Conservation (phyloP, 495 filamentous ascomycete species). For the Recurvomyces mirabilis region DNA sequence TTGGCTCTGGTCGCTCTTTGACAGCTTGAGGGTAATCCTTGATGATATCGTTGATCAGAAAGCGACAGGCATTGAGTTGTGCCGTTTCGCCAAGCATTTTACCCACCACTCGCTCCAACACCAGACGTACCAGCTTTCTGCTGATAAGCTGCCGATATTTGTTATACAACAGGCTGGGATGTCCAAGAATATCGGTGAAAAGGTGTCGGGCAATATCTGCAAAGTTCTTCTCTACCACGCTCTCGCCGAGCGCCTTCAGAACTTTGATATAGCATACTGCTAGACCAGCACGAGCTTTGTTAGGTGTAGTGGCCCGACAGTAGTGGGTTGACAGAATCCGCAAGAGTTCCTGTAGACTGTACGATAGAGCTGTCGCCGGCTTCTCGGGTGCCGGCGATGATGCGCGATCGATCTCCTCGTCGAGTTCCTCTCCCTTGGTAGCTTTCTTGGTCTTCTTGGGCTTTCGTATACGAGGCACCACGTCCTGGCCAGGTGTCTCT, state of each 20-base stretch:
- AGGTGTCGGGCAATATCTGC: constrained; percentile 69
- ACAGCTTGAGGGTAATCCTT: constrained; percentile 92
- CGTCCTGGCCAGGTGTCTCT: constrained; percentile 42
- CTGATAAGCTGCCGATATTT: constrained; percentile 80
- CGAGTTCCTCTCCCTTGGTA: constrained; percentile 54
- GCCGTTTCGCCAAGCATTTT: constrained; percentile 80
- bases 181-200: constrained; percentile 65
- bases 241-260: constrained; percentile 60
- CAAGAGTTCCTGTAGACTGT: constrained; percentile 70
- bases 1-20: constrained; percentile 82
- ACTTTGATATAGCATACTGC: constrained; percentile 78
- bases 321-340: constrained; percentile 76
- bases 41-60: constrained; percentile 73
- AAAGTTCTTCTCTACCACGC: constrained; percentile 68
- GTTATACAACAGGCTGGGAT: constrained; percentile 65
- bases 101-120: constrained; percentile 77
- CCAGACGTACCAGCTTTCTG: constrained; percentile 69
- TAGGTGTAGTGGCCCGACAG: constrained; percentile 64
- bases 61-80: constrained; percentile 67
- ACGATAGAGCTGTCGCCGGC: constrained; percentile 51
- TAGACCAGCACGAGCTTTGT: constrained; percentile 70
- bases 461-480: constrained; percentile 58
- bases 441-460: constrained; percentile 62
- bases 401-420: constrained; percentile 64
- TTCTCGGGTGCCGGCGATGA: constrained; percentile 65